Base-by-base conservation (phyloP, 495 filamentous ascomycete genomes). In the Neurospora hispaniola region DNA sequence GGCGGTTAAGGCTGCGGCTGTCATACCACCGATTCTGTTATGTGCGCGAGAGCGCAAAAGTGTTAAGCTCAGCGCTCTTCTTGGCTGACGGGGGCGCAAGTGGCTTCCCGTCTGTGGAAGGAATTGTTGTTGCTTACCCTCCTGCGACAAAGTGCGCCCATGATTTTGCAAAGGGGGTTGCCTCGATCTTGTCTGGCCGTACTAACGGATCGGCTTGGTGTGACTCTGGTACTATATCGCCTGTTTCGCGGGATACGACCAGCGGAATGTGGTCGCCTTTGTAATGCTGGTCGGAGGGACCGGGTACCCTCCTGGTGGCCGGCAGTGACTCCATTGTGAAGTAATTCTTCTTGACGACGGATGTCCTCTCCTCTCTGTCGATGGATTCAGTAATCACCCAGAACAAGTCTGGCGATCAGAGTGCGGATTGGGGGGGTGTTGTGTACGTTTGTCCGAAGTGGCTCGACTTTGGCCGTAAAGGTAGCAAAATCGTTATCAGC, bases 111-210 rank as follows among this genome's bases (percentile, higher is more conserved):
- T 62, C 54, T 14, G 14, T 66, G 54, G 54, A 66, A 66, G 73
- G 71, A 23, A 41, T 62, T 46, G 27, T 66, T 66, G 12, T 66
- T 71, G 84, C 83, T 78, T 88, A 96, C 93, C 90, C 94, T 83
- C 94, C 94, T 41, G 94, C 94, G 69, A 97, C 87, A 72, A 97
- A 89, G 85, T 96, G 94, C 73, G 92, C 91, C 90, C 93, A 95
- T 83, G 93, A 92, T 80, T 94, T 95, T 44, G 86, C 86, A 71
- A 91, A 85, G 18, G 89, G 84, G 41, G 83, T 78, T 42, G 81
- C 73, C 74, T 82, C 78, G 44, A 77, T 76, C 14, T 75, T 73
- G 44, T 69, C 73, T 75, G 62, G 72, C 74, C 48, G 76, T 77
- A 81, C 79, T 76, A 79, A 74, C 46, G 75, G 73, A 38, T 73